phyloP scores from a whole-genome alignment of 768 basidiomycete species.

The Termitomyces sp. region DNA sequence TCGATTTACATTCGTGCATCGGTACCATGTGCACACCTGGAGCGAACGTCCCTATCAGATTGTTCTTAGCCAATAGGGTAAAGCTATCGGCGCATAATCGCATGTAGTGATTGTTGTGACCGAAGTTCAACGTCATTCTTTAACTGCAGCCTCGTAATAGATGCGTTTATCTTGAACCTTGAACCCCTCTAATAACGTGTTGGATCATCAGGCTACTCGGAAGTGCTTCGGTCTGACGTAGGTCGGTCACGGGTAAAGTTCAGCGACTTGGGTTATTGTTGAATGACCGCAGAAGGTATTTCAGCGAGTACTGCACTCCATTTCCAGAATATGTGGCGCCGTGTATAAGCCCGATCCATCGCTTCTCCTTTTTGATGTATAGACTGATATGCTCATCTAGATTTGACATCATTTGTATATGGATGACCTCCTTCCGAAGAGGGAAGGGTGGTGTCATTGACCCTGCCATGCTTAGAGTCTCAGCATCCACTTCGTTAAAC shows the following conservation, averaged over 20 bases:
- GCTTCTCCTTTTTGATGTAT: neutral
- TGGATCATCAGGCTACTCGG: neutral
- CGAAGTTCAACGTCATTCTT: constrained; percentile 3
- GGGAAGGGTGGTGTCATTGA: neutral
- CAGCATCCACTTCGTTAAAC: neutral
- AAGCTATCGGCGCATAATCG: neutral
- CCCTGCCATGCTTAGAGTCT: neutral
- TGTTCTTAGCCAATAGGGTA: neutral
- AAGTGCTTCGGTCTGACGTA: neutral
- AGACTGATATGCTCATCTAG: neutral
- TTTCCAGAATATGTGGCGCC: constrained; percentile 1
- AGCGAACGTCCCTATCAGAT: neutral
- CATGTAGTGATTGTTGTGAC: neutral
- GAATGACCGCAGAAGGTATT: neutral
- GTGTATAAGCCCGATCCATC: neutral
- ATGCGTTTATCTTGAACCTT: neutral
- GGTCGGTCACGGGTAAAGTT: neutral
- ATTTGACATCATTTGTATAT: neutral
- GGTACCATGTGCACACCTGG: constrained; percentile 1
- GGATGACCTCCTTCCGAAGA: too few species aligned
- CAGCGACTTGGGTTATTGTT: neutral
- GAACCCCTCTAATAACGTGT: neutral
- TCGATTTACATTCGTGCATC: neutral
- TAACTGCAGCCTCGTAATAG: neutral
- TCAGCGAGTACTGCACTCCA: neutral